These are phyloP conservation scores for Talaromyces liani DNA, from an alignment of 495 filamentous ascomycete species.

Conservation along the genomic window DNA sequence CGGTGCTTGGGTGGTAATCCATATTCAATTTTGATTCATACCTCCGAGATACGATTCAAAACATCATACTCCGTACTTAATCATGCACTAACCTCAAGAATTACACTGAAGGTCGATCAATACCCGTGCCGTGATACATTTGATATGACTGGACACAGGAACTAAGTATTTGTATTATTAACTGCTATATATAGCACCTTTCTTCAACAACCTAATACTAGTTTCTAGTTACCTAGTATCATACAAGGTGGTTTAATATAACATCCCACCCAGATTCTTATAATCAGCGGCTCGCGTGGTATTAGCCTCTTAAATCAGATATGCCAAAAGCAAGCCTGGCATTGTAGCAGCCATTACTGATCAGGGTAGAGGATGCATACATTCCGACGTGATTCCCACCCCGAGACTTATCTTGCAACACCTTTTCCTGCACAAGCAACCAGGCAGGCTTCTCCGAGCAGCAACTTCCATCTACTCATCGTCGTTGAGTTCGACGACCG, in stretches of 20 bases:
- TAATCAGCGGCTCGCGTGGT: neutral
- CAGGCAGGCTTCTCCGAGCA: neutral
- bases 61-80: too few relatives aligned
- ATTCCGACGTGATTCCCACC: neutral
- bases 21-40: too few relatives aligned
- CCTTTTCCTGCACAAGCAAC: neutral
- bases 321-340: neutral
- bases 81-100: too few relatives aligned
- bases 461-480: constrained; percentile 37
- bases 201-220: neutral
- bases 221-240: neutral
- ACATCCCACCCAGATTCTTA: neutral
- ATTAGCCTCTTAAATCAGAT: neutral
- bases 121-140: too few relatives aligned
- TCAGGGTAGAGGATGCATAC: neutral
- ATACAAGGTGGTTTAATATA: neutral
- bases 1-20: too few relatives aligned
- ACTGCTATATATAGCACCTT: neutral
- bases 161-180: neutral
- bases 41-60: too few relatives aligned
- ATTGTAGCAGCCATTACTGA: neutral
- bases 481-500: constrained; percentile 41
- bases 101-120: too few relatives aligned
- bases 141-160: neutral
- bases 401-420: neutral